Evolutionary conservation across 2,329 filamentous ascomycete species (phyloP).

Genomic region (Teratosphaeria zuluensis): DNA sequence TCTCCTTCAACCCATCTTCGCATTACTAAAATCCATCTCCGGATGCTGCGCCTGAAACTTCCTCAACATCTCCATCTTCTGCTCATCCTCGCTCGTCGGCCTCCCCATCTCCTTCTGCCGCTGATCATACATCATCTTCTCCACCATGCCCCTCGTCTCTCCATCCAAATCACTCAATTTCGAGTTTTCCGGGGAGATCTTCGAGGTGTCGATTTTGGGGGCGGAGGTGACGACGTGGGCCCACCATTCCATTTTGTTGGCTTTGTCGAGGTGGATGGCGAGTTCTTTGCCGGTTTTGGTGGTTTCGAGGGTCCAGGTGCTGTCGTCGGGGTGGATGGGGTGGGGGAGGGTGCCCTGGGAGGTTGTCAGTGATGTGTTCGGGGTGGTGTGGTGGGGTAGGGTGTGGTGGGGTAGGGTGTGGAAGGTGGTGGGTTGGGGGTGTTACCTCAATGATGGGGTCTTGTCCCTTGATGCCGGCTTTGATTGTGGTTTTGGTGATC

Average conservation of each 20-base stretch:
- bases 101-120: slow-evolving; percentile 87
- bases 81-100: slow-evolving; percentile 87
- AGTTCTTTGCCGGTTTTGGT: slow-evolving; percentile 60
- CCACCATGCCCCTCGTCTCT: slow-evolving; percentile 91
- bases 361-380: slow-evolving; percentile 3
- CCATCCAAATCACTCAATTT: slow-evolving; percentile 89
- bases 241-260: slow-evolving; percentile 99
- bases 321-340: slow-evolving; percentile 71
- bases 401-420: too few relatives aligned
- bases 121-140: slow-evolving; percentile 99
- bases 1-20: slow-evolving; percentile 40
- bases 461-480: slow-evolving; percentile 80
- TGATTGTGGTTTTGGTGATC: slow-evolving; percentile 67
- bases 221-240: slow-evolving; percentile 76
- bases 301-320: slow-evolving; percentile 81
- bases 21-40: slow-evolving; percentile 60
- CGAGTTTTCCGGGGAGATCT: slow-evolving; percentile 87
- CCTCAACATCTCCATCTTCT: slow-evolving; percentile 84
- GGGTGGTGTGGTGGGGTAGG: background rate
- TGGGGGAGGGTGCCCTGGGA: slow-evolving; percentile 74
- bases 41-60: slow-evolving; percentile 80
- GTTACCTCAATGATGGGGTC: slow-evolving; percentile 68
- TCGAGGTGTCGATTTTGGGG: slow-evolving; percentile 87
- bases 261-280: slow-evolving; percentile 84
- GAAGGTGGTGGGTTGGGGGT: too few relatives aligned